These are phyloP conservation scores for Russula dissimulans DNA, from an alignment of 768 basidiomycete genomes.

Conservation along the genomic window DNA sequence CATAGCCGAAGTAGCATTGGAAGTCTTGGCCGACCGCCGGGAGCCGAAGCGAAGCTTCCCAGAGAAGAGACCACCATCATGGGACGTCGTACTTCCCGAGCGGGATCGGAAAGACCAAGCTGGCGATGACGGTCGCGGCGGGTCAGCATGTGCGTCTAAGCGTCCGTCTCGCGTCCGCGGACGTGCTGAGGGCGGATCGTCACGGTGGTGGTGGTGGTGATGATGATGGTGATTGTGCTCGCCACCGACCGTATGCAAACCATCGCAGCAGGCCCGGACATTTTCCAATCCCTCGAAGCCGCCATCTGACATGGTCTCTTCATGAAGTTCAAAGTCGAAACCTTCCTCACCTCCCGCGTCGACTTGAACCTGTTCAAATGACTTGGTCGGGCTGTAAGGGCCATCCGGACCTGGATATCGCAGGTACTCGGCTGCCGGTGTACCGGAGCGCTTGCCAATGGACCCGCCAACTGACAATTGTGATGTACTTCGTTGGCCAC, in stretches of 20 bases:
- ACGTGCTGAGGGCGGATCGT: conserved; percentile 24
- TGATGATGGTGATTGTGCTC: conserved; percentile 46
- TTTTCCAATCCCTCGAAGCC: conserved; percentile 93
- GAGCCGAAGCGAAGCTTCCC: conserved; percentile 71
- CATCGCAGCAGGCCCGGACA: conserved; percentile 86
- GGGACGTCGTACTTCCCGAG: conserved; percentile 62
- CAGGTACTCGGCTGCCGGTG: conserved; percentile 86
- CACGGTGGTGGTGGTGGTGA: conserved; percentile 29
- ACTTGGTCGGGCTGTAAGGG: conserved; percentile 66
- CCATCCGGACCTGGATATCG: conserved; percentile 69
- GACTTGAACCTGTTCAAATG: conserved; percentile 31
- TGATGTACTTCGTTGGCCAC: conserved; percentile 69
- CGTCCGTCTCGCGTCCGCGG: conserved; percentile 38
- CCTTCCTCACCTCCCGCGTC: conserved; percentile 45
- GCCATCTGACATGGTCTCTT: conserved; percentile 59
- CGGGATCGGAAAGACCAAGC: conserved; percentile 83
- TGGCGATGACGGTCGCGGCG: conserved; percentile 60
- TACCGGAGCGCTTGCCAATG: conserved; percentile 78
- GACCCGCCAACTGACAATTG: conserved; percentile 69
- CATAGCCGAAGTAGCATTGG: conserved; percentile 14
- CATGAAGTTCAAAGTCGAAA: conserved; percentile 78
- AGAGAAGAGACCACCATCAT: conserved; percentile 62
- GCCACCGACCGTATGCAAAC: conserved; percentile 74
- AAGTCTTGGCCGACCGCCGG: conserved; percentile 41
- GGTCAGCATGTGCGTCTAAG: conserved; percentile 42